phyloP scores from a whole-genome alignment of 2,329 filamentous ascomycete genomes.

The Microdochium nivale region DNA sequence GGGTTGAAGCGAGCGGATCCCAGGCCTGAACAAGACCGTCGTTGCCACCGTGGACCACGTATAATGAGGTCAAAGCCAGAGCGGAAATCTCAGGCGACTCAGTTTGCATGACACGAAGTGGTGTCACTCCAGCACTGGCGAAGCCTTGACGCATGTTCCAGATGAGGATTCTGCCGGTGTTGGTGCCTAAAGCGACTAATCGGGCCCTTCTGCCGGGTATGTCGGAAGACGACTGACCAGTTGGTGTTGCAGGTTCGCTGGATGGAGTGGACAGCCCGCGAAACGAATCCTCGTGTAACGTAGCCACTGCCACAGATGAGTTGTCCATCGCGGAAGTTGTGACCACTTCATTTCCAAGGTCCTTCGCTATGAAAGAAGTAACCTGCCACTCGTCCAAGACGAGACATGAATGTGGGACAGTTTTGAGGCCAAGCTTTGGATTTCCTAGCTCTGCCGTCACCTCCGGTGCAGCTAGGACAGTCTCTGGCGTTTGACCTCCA shows the following conservation, averaged over 20 bases:
- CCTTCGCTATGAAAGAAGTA: conserved; percentile 53
- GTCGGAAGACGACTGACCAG: conserved; percentile 38
- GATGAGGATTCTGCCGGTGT: conserved; percentile 64
- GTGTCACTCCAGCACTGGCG: conserved; percentile 50
- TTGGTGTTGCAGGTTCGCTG: conserved; percentile 40
- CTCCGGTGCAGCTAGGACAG: conserved; percentile 7
- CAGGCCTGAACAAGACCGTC: conserved; percentile 94
- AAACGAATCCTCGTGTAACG: conserved; percentile 70
- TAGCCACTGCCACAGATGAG: conserved; percentile 64
- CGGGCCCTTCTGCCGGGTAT: conserved; percentile 80
- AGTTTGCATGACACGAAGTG: conserved; percentile 77
- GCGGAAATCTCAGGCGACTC: conserved; percentile 83
- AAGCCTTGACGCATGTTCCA: conserved; percentile 75
- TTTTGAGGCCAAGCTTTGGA: background rate
- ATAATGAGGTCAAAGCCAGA: conserved; percentile 74
- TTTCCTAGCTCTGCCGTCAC: background rate
- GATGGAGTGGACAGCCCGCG: conserved; percentile 42
- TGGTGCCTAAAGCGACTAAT: conserved; percentile 74
- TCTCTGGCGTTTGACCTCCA: conserved; percentile 11
- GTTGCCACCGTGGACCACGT: conserved; percentile 86
- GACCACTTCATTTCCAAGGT: conserved; percentile 51
- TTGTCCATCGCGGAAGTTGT: conserved; percentile 64
- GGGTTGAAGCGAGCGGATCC: conserved; percentile 82
- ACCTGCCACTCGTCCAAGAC: conserved; percentile 57
- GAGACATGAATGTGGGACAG: conserved; percentile 3